These are phyloP conservation scores for Barnettozyma californica DNA, from an alignment of 805 yeast genomes.

Conservation along the genomic window DNA sequence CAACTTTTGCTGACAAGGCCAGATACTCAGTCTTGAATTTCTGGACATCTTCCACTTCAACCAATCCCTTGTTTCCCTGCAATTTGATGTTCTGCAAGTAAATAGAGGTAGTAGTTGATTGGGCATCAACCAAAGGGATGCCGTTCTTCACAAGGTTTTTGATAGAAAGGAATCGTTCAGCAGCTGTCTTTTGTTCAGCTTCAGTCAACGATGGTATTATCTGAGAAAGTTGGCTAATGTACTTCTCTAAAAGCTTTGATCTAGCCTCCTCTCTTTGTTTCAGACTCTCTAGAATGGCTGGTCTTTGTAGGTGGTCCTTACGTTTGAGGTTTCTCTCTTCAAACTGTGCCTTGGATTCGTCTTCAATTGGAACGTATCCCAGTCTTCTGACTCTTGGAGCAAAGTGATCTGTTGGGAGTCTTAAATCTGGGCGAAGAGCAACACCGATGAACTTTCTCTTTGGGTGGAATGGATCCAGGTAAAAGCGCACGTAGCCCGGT, in stretches of 20 bases:
- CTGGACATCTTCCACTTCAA: slow-evolving; percentile 30
- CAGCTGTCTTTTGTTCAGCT: slow-evolving; percentile 32
- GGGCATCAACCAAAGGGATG: slow-evolving; percentile 49
- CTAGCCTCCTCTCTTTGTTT: slow-evolving; percentile 39
- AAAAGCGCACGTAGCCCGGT: slow-evolving; percentile 90
- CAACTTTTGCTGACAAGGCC: slow-evolving; percentile 33
- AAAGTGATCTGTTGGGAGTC: slow-evolving; percentile 85
- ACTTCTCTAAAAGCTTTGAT: slow-evolving; percentile 24
- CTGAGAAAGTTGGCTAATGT: slow-evolving; percentile 28
- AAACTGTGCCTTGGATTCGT: slow-evolving; percentile 42
- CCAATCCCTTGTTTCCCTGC: slow-evolving; percentile 9
- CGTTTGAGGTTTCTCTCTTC: slow-evolving; percentile 64
- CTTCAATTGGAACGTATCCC: slow-evolving; percentile 56
- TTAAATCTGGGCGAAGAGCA: slow-evolving; percentile 57
- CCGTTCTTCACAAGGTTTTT: slow-evolving; percentile 57
- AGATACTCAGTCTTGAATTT: slow-evolving; percentile 28
- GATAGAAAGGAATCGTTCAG: slow-evolving; percentile 48
- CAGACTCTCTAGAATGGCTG: slow-evolving; percentile 39
- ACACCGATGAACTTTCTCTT: slow-evolving; percentile 86
- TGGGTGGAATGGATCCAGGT: slow-evolving; percentile 95
- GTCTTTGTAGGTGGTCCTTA: slow-evolving; percentile 57
- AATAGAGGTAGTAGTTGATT: slow-evolving; percentile 50
- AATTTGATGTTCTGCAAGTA: slow-evolving; percentile 37
- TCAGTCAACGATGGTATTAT: slow-evolving; percentile 25
- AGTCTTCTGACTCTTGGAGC: slow-evolving; percentile 84